Evolutionary conservation across 768 basidiomycete genomes (phyloP).

Genomic region (Podaxis pistillaris): DNA sequence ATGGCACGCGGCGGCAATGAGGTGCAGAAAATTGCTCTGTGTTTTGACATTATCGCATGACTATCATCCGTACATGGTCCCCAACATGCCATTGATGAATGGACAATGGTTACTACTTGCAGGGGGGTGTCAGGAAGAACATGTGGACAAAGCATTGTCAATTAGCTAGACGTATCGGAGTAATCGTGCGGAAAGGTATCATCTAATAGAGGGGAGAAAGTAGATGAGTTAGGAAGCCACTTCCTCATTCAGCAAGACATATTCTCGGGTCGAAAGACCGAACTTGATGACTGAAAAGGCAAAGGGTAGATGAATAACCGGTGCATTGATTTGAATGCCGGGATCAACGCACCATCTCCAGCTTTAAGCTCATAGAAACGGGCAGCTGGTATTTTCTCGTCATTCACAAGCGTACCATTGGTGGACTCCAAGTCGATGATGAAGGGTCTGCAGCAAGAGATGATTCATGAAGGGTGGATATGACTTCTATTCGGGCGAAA

Average conservation of each 20-base stretch:
- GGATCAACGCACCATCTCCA: conserved; percentile 63
- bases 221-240: conserved; percentile 33
- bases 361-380: conserved; percentile 83
- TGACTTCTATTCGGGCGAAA: background rate
- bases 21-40: conserved; percentile 8
- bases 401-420: conserved; percentile 92
- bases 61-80: conserved; percentile 13
- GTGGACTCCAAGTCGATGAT: conserved; percentile 99
- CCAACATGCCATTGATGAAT: conserved; percentile 9
- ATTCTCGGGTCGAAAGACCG: conserved; percentile 77
- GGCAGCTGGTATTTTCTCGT: conserved; percentile 76
- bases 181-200: conserved; percentile 2
- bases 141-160: conserved; percentile 14
- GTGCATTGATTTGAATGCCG: background rate
- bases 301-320: conserved; percentile 3
- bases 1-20: conserved; percentile 14
- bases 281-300: conserved; percentile 73
- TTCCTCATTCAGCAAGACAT: conserved; percentile 83
- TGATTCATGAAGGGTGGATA: background rate
- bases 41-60: conserved; percentile 10
- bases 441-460: conserved; percentile 65
- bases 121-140: conserved; percentile 10
- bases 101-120: conserved; percentile 12
- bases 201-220: background rate
- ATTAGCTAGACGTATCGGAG: conserved; percentile 15